These are phyloP conservation scores for Misopates orontium DNA, from an alignment of 257 asterid genomes.

Conservation along the genomic window DNA sequence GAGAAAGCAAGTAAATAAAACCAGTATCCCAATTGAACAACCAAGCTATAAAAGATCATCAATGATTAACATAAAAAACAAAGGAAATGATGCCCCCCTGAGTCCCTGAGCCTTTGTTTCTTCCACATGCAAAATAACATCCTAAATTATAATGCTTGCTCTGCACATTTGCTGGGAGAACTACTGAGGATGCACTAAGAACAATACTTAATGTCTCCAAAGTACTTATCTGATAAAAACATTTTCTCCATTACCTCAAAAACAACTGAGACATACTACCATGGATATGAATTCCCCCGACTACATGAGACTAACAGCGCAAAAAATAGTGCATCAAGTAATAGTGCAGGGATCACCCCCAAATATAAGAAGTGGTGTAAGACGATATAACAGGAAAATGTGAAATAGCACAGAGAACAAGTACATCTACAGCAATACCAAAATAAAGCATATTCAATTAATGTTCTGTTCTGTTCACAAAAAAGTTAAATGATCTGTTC, in stretches of 20 bases:
- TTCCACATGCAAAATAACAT: slow-evolving; percentile 68
- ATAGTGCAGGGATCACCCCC: slow-evolving; percentile 35
- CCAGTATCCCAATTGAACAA: slow-evolving; percentile 21
- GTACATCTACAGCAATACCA: slow-evolving; percentile 42
- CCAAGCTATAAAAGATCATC: no score
- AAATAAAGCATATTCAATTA: slow-evolving; percentile 39
- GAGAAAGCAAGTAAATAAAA: slow-evolving; percentile 46
- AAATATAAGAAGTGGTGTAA: slow-evolving; percentile 31
- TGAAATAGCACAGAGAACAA: slow-evolving; percentile 26
- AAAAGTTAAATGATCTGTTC: no score
- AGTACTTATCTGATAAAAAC: slow-evolving; percentile 18
- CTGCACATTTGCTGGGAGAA: slow-evolving; percentile 59
- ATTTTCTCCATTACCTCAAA: slow-evolving; percentile 18
- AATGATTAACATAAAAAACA: slow-evolving; percentile 15
- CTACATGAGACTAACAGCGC: slow-evolving; percentile 24
- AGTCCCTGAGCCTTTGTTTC: slow-evolving; percentile 59
- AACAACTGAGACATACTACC: slow-evolving; percentile 22
- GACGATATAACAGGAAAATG: slow-evolving; percentile 28
- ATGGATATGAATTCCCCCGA: slow-evolving; percentile 24
- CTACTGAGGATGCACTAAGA: slow-evolving; percentile 38
- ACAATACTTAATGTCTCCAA: slow-evolving; percentile 24
- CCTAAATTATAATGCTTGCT: slow-evolving; percentile 55
- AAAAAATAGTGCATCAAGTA: slow-evolving; percentile 32
- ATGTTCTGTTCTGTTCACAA: slow-evolving; percentile 40
- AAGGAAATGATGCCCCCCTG: slow-evolving; percentile 42